These are phyloP conservation scores for Schoenoplectus tabernaemontani DNA, from an alignment of 202 grass and related monocot genomes.

Conservation along the genomic window DNA sequence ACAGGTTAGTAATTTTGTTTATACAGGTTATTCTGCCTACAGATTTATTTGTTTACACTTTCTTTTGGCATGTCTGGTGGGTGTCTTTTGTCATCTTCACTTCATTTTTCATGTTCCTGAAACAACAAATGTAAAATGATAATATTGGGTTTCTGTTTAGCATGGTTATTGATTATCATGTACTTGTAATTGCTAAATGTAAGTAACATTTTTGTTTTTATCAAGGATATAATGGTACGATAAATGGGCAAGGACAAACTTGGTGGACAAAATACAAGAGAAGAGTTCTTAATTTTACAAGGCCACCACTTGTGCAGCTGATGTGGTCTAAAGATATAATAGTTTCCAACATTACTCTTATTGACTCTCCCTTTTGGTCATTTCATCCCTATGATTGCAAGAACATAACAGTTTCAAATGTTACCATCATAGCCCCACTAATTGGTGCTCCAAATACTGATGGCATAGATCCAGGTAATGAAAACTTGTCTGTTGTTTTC, in stretches of 20 bases:
- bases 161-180: background rate
- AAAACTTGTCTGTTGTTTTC: background rate
- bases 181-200: background rate
- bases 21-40: background rate
- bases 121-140: background rate
- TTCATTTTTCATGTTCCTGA: background rate
- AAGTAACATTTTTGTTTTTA: background rate
- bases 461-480: conserved; percentile 94
- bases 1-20: conserved; percentile 37
- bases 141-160: background rate
- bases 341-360: conserved; percentile 74
- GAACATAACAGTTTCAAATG: conserved; percentile 74
- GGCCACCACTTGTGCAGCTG: conserved; percentile 80
- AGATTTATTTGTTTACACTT: no score
- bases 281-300: conserved; percentile 83
- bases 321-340: conserved; percentile 94
- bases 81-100: background rate
- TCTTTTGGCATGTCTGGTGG: background rate
- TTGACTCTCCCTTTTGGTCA: conserved; percentile 88
- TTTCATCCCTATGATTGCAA: conserved; percentile 95
- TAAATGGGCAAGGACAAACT: conserved; percentile 83
- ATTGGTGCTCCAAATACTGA: conserved; percentile 90
- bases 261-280: conserved; percentile 89
- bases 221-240: conserved; percentile 93
- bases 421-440: conserved; percentile 84